phyloP scores from a whole-genome alignment of 73 alveolate species.

The Breviolum minutum region DNA sequence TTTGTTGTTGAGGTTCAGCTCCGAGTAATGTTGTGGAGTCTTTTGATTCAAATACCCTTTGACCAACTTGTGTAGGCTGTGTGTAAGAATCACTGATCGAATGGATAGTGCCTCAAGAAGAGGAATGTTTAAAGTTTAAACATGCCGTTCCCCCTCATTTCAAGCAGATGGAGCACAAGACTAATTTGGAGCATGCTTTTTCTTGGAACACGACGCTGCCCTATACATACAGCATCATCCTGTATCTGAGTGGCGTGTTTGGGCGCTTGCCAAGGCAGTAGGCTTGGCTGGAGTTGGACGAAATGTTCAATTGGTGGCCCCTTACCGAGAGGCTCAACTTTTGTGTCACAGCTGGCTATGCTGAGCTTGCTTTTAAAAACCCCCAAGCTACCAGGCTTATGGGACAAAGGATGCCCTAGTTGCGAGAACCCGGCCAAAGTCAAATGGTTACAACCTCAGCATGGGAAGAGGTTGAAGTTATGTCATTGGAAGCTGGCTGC shows the following conservation, averaged over 20 bases:
- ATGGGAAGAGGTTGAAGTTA: not conserved
- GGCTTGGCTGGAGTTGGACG: slow-evolving; percentile 76
- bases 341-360: not conserved
- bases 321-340: slow-evolving; percentile 42
- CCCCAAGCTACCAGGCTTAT: slow-evolving; percentile 19
- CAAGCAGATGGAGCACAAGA: too few species aligned
- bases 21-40: too few species aligned
- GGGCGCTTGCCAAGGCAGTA: slow-evolving; percentile 42
- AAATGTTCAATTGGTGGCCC: slow-evolving; percentile 70
- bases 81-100: too few species aligned
- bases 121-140: too few species aligned
- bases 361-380: too few species aligned
- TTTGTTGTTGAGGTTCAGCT: too few species aligned
- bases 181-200: too few species aligned
- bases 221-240: not conserved
- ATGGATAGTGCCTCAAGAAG: too few species aligned
- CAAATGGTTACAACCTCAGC: slow-evolving; percentile 9
- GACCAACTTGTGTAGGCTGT: too few species aligned
- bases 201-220: too few species aligned
- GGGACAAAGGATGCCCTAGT: slow-evolving; percentile 71
- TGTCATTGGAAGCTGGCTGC: not conserved
- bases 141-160: too few species aligned
- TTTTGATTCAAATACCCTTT: too few species aligned
- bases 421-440: slow-evolving; percentile 66
- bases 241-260: not conserved